Conservation (phyloP, 176 grass and related monocot genomes). For the Leersia perrieri region DNA sequence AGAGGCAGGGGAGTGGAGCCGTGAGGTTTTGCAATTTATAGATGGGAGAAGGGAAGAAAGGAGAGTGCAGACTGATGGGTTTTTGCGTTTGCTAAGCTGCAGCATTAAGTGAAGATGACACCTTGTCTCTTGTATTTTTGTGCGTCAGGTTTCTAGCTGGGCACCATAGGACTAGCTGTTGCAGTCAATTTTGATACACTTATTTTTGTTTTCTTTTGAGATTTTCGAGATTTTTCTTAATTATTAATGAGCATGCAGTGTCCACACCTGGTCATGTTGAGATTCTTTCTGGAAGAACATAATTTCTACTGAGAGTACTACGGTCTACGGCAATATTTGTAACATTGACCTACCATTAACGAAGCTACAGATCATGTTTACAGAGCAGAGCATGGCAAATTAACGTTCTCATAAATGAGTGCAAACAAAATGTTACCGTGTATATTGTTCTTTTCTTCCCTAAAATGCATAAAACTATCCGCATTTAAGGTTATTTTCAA, state of each 20-base stretch:
- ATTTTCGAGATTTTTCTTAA: background rate
- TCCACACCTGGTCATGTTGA: background rate
- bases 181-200: background rate
- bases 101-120: background rate
- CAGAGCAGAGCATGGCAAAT: background rate
- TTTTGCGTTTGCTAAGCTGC: background rate
- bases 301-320: background rate
- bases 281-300: background rate
- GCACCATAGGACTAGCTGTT: background rate
- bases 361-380: background rate
- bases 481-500: no score
- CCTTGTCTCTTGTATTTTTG: constrained; percentile 8
- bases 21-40: background rate
- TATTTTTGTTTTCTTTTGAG: background rate
- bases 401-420: background rate
- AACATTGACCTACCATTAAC: background rate
- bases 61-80: background rate
- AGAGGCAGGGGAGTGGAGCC: background rate
- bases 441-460: no score
- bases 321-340: background rate
- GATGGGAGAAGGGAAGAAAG: background rate
- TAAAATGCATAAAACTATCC: no score
- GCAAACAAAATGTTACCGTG: background rate
- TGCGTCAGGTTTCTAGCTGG: background rate
- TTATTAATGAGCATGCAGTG: background rate